A percentile compares a stretch with the other conserved stretches of the same genome.
Evolutionary conservation across 768 basidiomycete species (phyloP).

Genomic region (Hebeloma cylindrosporum): DNA sequence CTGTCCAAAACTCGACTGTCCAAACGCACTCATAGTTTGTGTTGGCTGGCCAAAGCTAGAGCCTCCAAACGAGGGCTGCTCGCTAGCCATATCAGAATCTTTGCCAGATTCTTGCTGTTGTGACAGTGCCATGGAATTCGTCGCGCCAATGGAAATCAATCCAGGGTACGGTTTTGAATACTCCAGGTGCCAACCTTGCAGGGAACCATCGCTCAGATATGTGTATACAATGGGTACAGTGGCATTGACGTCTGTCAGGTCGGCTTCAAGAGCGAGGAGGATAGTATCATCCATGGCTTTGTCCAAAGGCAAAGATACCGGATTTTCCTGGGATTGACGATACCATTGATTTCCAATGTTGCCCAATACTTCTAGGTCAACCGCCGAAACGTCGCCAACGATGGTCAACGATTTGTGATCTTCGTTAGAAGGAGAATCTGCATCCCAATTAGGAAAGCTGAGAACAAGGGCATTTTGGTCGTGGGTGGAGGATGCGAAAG

Average conservation of each 20-base stretch:
- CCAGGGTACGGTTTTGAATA: conserved; percentile 59
- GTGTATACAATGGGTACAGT: conserved; percentile 64
- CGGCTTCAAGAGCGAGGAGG: conserved; percentile 61
- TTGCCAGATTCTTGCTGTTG: conserved; percentile 14
- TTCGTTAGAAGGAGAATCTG: conserved; percentile 33
- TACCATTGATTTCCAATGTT: conserved; percentile 43
- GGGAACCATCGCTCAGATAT: conserved; percentile 76
- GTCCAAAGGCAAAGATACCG: conserved; percentile 65
- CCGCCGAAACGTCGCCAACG: conserved; percentile 46
- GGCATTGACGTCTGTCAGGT: conserved; percentile 54
- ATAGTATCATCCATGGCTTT: conserved; percentile 70
- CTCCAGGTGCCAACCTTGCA: conserved; percentile 72
- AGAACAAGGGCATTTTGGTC: conserved; percentile 37
- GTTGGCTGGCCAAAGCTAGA: conserved; percentile 9
- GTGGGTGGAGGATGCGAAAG: conserved; percentile 40
- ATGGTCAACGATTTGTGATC: conserved; percentile 42
- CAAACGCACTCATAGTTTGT: conserved; percentile 16
- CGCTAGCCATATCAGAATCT: conserved; percentile 26
- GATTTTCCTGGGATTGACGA: conserved; percentile 50
- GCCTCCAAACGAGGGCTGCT: conserved; percentile 9
- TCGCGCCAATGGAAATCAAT: conserved; percentile 38
- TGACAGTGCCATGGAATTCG: conserved; percentile 8
- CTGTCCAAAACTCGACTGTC: conserved; percentile 26
- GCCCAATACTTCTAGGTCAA: conserved; percentile 49
- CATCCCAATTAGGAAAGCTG: conserved; percentile 48